Percentiles rank a stretch among this genome's conserved stretches.
These are phyloP conservation scores for Psilocybe cubensis DNA, from an alignment of 768 basidiomycete genomes.

Conservation along the genomic window DNA sequence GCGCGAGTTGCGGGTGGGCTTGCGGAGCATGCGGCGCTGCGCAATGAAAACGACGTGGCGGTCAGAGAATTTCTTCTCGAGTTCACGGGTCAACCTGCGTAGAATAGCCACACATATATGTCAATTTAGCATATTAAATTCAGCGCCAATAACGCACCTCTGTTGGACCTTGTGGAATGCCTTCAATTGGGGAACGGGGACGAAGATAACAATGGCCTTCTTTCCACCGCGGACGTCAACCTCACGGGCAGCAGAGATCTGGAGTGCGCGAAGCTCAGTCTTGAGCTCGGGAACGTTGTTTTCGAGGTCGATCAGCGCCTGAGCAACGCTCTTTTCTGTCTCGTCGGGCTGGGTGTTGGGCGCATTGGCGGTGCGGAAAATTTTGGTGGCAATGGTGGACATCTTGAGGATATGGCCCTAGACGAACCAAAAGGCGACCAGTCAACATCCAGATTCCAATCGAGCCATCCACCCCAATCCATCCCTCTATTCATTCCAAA, in stretches of 20 bases:
- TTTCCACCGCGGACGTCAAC: slow-evolving; percentile 99
- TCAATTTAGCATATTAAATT: slow-evolving; percentile 9
- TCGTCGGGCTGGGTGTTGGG: slow-evolving; percentile 89
- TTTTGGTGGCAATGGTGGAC: slow-evolving; percentile 81
- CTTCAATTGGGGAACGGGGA: slow-evolving; percentile 96
- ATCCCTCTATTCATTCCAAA: slow-evolving; percentile 25
- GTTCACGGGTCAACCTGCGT: slow-evolving; percentile 90
- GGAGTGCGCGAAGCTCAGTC: slow-evolving; percentile 90
- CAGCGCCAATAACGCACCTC: slow-evolving; percentile 56
- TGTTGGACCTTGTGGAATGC: slow-evolving; percentile 98
- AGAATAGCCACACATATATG: slow-evolving; percentile 13
- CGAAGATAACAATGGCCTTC: slow-evolving; percentile 99
- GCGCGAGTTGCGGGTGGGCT: slow-evolving; percentile 92
- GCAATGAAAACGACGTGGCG: slow-evolving; percentile 99
- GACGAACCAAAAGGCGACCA: slow-evolving; percentile 26
- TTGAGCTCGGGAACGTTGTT: slow-evolving; percentile 99
- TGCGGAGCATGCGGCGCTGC: slow-evolving; percentile 97
- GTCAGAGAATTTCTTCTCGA: slow-evolving; percentile 99
- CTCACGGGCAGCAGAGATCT: slow-evolving; percentile 98
- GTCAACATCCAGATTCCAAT: slow-evolving; percentile 51
- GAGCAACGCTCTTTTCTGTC: slow-evolving; percentile 89
- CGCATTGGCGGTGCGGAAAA: slow-evolving; percentile 95
- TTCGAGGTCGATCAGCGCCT: slow-evolving; percentile 97
- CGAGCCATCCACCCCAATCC: slow-evolving; percentile 61
- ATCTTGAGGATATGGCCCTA: slow-evolving; percentile 55